A percentile compares a stretch with the other conserved stretches of the same genome.
phyloP scores from a whole-genome alignment of 106 monocot species.

The Allium fistulosum region DNA sequence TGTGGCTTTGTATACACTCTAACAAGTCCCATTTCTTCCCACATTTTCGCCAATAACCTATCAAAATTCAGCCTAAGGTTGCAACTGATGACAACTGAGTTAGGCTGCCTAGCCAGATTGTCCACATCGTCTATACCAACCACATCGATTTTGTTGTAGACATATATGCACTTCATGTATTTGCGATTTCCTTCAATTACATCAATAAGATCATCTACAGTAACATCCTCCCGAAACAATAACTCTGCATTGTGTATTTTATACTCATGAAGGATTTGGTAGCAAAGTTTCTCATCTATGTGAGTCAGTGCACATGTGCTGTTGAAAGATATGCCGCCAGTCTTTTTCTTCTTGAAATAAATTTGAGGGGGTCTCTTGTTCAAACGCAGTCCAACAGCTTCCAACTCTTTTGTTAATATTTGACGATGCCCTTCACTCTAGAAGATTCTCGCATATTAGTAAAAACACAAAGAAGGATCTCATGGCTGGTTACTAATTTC shows the following conservation, averaged over 20 bases:
- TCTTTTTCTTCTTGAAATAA: slow-evolving; percentile 99
- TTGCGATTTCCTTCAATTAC: slow-evolving; percentile 98
- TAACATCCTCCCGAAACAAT: slow-evolving; percentile 97
- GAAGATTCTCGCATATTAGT: not conserved
- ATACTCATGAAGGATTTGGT: slow-evolving; percentile 97
- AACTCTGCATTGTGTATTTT: slow-evolving; percentile 99
- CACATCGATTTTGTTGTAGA: slow-evolving; percentile 99
- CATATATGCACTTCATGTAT: slow-evolving; percentile 97
- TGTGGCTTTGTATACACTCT: slow-evolving; percentile 98
- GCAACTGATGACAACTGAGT: slow-evolving; percentile 98
- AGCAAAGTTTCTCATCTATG: slow-evolving; percentile 98
- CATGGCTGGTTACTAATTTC: not conserved
- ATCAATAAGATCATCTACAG: slow-evolving; percentile 98
- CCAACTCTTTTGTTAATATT: slow-evolving; percentile 91
- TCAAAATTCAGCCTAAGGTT: slow-evolving; percentile 97
- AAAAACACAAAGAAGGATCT: not conserved
- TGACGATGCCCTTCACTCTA: slow-evolving; percentile 99
- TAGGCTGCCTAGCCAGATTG: slow-evolving; percentile 82
- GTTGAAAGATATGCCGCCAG: slow-evolving; percentile 98
- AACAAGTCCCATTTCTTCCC: slow-evolving; percentile 99
- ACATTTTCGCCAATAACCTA: slow-evolving; percentile 92
- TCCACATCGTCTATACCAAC: slow-evolving; percentile 99
- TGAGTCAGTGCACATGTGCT: slow-evolving; percentile 80
- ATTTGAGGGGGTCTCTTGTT: slow-evolving; percentile 99
- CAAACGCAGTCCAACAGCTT: slow-evolving; percentile 96